phyloP scores from a whole-genome alignment of 2,329 filamentous ascomycete genomes.

The Pezicula rhizophila region DNA sequence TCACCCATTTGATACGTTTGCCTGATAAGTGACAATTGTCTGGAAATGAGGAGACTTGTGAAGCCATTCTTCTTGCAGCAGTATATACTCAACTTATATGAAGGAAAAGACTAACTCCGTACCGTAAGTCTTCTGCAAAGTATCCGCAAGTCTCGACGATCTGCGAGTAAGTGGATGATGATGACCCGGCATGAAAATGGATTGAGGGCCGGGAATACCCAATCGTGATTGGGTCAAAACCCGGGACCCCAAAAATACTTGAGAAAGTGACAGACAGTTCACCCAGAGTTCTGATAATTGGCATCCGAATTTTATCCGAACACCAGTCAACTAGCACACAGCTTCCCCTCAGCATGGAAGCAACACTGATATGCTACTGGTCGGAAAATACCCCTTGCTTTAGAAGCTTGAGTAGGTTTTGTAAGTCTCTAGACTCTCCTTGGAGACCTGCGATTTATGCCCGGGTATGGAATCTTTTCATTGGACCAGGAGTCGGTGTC shows the following conservation, averaged over 20 bases:
- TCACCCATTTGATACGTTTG: background rate
- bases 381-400: background rate
- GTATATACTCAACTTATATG: background rate
- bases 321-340: background rate
- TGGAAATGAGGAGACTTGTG: background rate
- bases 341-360: background rate
- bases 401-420: background rate
- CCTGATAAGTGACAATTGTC: background rate
- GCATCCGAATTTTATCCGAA: no score
- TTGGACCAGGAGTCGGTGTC: conserved; percentile 1
- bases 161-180: background rate
- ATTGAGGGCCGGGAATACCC: background rate
- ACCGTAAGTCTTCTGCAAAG: background rate
- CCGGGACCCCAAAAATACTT: background rate
- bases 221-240: background rate
- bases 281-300: background rate
- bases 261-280: no score
- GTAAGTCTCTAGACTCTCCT: background rate
- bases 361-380: background rate
- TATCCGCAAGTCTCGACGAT: background rate
- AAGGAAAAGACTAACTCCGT: background rate
- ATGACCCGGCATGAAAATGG: background rate
- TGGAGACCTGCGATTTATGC: background rate
- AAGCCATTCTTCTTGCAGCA: background rate
- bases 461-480: conserved; percentile 3